A percentile compares a stretch with the other conserved stretches of the same genome.
phyloP scores from a whole-genome alignment of 768 basidiomycete species.

The Fomitopsis serialis region DNA sequence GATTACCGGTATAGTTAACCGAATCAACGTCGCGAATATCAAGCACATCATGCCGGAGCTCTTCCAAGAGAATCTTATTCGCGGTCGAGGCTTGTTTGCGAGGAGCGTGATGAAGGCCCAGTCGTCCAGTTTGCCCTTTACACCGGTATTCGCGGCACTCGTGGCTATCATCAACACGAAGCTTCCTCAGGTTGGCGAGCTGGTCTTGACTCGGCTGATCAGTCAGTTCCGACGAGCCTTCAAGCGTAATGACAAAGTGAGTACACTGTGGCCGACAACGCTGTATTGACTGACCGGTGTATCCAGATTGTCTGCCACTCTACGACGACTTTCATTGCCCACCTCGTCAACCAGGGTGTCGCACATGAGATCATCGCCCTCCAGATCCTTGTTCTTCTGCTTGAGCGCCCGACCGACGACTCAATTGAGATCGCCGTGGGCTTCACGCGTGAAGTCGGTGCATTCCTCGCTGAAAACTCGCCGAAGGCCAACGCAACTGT shows the following conservation, averaged over 20 bases:
- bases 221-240: constrained; percentile 94
- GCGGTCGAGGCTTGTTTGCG: constrained; percentile 88
- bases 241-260: constrained; percentile 95
- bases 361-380: constrained; percentile 93
- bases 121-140: constrained; percentile 93
- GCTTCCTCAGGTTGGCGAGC: constrained; percentile 91
- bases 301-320: constrained; percentile 86
- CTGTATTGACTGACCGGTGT: constrained; percentile 4
- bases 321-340: constrained; percentile 50
- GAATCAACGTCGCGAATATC: constrained; percentile 96
- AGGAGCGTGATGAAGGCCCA: constrained; percentile 98
- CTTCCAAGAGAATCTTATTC: constrained; percentile 89
- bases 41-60: constrained; percentile 88
- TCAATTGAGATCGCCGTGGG: constrained; percentile 98
- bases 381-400: constrained; percentile 91
- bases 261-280: constrained; percentile 14
- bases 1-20: constrained; percentile 99
- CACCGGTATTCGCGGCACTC: constrained; percentile 92
- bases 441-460: constrained; percentile 95
- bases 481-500: constrained; percentile 94
- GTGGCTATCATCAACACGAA: constrained; percentile 97
- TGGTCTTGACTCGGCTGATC: constrained; percentile 82
- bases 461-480: constrained; percentile 88
- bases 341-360: constrained; percentile 90
- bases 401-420: constrained; percentile 95